Evolutionary conservation across 805 yeast species (phyloP), one percentile per base, ranked within the genome.

Genomic region (Kregervanrija fluxuum): DNA sequence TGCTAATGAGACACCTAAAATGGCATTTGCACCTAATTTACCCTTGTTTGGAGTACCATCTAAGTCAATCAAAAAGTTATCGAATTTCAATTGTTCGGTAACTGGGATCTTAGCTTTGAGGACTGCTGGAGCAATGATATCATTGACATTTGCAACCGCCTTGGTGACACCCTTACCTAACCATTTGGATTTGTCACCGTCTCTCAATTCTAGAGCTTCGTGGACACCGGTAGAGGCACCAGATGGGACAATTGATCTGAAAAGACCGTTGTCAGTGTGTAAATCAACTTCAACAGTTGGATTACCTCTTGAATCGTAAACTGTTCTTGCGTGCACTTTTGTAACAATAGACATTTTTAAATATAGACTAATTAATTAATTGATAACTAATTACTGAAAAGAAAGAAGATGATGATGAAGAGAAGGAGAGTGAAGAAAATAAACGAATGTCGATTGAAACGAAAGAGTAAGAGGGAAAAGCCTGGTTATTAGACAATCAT

Each of bases 141-240:
- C 80, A 77, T 91, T 91, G 65, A 91, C 98, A 76, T 91, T 91
- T 69, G 86, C 82, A 68, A 91, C 96, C 59, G 99, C 99, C 74
- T 88, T 89, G 68, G 79, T 66, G 57, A 91, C 99, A 85, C 98
- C 99, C 82, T 91, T 93, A 69, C 99, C 99, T 67, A 80, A 77
- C 99, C 99, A 91, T 74, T 87, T 86, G 67, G 93, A 73, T 75
- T 88, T 86, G 80, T 93, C 99, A 63, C 87, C 93, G 69, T 91
- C 99, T 80, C 99, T 89, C 72, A 91, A 80, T 79, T 91, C 99
- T 60, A 90, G 75, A 61, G 99, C 99, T 80, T 93, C 99, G 74
- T 88, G 95, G 71, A 85, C 71, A 83, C 99, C 99, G 54, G 99
- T 93, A 65, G 98, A 91, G 57, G 99, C 99, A 76, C 99, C 99